Conservation (phyloP, 495 filamentous ascomycete genomes). For the Podospora tetraspora region DNA sequence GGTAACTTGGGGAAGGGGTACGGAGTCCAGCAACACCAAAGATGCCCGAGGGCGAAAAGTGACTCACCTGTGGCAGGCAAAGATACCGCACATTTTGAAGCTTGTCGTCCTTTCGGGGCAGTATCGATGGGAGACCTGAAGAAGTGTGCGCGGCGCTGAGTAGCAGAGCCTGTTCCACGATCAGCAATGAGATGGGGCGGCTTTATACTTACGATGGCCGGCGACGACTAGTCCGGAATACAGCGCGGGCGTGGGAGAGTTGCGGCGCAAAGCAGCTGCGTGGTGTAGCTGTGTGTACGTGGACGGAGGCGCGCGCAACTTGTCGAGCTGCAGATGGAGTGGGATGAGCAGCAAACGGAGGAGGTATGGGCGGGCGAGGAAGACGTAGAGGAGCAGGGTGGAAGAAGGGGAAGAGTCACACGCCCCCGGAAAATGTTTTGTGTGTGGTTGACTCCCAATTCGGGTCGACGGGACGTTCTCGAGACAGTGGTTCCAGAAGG, state of each 20-base stretch:
- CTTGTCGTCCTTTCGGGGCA: conserved; percentile 7
- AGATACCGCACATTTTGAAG: conserved; percentile 71
- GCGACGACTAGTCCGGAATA: not conserved
- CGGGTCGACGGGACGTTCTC: conserved; percentile 21
- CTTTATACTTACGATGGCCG: conserved; percentile 22
- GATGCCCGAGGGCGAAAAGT: conserved; percentile 7
- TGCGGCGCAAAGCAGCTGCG: not conserved
- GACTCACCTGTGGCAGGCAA: conserved; percentile 84
- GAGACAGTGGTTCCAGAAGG: conserved; percentile 25
- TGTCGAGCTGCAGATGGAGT: conserved; percentile 19
- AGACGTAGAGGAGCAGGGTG: conserved; percentile 15
- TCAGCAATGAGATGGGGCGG: conserved; percentile 21
- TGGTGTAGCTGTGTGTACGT: not conserved
- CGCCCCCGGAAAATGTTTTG: conserved; percentile 24
- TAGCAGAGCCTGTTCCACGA: conserved; percentile 23
- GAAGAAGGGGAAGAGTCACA: conserved; percentile 30
- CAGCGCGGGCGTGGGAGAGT: not conserved
- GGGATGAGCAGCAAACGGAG: conserved; percentile 19
- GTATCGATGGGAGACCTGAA: conserved; percentile 14
- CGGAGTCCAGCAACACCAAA: conserved; percentile 3
- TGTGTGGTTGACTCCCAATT: conserved; percentile 30
- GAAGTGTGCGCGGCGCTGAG: conserved; percentile 19
- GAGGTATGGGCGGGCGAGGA: not conserved
- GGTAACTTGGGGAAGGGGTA: not conserved
- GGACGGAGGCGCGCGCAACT: conserved; percentile 8